A percentile compares a stretch with the other conserved stretches of the same genome.
Evolutionary conservation across 192 early-diverging fungal species (phyloP).

Genomic region (Coemansia sp.): DNA sequence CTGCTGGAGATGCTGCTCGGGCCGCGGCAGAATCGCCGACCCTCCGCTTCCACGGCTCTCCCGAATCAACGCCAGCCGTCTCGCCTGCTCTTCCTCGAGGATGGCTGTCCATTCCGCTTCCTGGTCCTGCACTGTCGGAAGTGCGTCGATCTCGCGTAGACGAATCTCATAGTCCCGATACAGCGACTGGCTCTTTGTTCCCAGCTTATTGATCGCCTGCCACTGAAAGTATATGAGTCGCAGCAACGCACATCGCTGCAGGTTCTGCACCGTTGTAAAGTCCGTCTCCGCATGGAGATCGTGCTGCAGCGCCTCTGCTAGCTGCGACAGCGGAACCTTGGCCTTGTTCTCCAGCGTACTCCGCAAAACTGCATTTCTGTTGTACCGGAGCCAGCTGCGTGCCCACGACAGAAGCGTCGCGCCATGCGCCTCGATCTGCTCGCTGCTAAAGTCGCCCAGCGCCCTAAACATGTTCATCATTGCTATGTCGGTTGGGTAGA

Average conservation of each 20-base stretch:
- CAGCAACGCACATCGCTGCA: conserved; percentile 42
- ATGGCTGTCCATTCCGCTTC: conserved; percentile 40
- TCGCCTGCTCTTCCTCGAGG: conserved; percentile 31
- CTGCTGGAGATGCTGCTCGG: conserved; percentile 5
- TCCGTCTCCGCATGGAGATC: conserved; percentile 35
- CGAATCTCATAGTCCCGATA: conserved; percentile 48
- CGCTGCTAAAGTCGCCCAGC: conserved; percentile 38
- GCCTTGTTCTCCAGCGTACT: conserved; percentile 44
- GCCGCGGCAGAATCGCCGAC: conserved; percentile 18
- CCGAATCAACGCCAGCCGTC: conserved; percentile 33
- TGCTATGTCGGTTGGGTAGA: conserved; percentile 51
- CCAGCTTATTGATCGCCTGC: conserved; percentile 44
- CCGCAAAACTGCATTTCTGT: conserved; percentile 49
- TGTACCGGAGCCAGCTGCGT: conserved; percentile 55
- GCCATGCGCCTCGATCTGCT: conserved; percentile 37
- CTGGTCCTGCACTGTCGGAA: conserved; percentile 32
- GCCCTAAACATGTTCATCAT: conserved; percentile 50
- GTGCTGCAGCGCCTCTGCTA: conserved; percentile 53
- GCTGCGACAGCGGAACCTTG: conserved; percentile 21
- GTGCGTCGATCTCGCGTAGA: conserved; percentile 44
- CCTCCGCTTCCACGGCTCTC: conserved; percentile 28
- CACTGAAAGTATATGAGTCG: conserved; percentile 47
- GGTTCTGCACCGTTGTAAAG: conserved; percentile 30
- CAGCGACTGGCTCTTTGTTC: conserved; percentile 52
- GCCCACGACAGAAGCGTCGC: conserved; percentile 52